Base-by-base conservation (phyloP, 78 protist species). In the Bodo saltans region DNA sequence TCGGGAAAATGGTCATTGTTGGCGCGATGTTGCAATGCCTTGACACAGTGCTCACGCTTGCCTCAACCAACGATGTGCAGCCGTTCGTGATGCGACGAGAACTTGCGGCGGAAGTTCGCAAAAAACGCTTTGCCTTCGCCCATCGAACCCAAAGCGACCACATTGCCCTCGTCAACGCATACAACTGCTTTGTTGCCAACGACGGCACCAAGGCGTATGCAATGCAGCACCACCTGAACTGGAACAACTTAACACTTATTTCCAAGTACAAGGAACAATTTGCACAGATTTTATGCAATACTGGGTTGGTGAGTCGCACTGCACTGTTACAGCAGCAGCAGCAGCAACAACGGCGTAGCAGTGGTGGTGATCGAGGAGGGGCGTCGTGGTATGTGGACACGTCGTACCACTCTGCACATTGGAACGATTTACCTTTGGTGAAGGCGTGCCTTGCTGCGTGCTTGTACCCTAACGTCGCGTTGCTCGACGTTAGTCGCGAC, bases 11-110 rank as follows among this genome's bases (percentile, higher is more conserved):
- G 93, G 29, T 93, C 29, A 29, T 94, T 0, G 90, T 78, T 74
- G 92, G 89, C 34, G 83, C 90, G 68, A 87, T 89, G 12, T 86
- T 92, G 41, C 79, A 90, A 47, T 93, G 96, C 67, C 12, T 95
- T 27, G 93, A 93, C 72, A 94, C 95, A 11, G 87, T 89, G 34
- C 83, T 93, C 35, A 90, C 93, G 2, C 91, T 94, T 72, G 93
- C 94, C 0, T 95, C 95, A 0, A 78, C 60, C 60, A 8, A 47
- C n/a, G 60, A 47, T 8, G 17, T 8, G n/a, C n/a, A 47, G n/a
- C 60, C 60, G n/a, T 47, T 47, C 60, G n/a, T 47, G n/a, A 17
- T 17, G n/a, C 17, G n/a, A 8, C 60, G 60, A 8, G 60, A 47
- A 17, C 60, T 47, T 17, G n/a, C n/a, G n/a, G 17, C n/a, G n/a